Evolutionary conservation across 148 eudicot species (phyloP), one percentile per base, ranked within the genome.

Genomic region (Rhododendron williamsianum): DNA sequence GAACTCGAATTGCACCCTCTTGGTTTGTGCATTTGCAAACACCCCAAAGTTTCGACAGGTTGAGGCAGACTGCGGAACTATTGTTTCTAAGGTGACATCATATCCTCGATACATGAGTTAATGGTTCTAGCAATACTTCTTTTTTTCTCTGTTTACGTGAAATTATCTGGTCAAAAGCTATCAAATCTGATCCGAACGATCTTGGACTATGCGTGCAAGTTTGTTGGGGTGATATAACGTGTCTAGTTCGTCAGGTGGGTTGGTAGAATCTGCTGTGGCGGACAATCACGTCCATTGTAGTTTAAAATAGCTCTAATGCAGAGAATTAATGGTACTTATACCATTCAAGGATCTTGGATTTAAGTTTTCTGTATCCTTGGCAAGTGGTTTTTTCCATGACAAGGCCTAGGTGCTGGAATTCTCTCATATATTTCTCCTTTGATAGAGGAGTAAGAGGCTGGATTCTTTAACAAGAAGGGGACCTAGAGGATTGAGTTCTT

Each of bases 41-140:
- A 95, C 99, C 67, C 98, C 99, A 33, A 97, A 95, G 89, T 95
- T 93, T 87, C 91, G 96, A 45, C 99, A 97, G 88, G 99, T 97
- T 87, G 92, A 92, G 87, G 92, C 95, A 76, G 95, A 94, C 43
- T 88, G 92, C 78, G 97, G 97, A 88, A 95, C 98, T 56, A 92
- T 95, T 83, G 94, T 95, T 81, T 91, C 95, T 46, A 95, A 95
- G 97, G 98, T 95, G 81, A 76, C 81, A 35, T 35, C 76, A 86
- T 80, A 56, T 43, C 33, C 45, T 67, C 48, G n/a, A 83, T 76
- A 67, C 80, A 77, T 45, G 43, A 65, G 63, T 76, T 83, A 25
- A 36, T 49, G 2, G 18, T 78, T 69, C 51, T 80, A 49, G 54
- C 51, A 0, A 16, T 43, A 10, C 8, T 49, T 69, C 18, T 5